Evolutionary conservation across 2,329 filamentous ascomycete species (phyloP).

Genomic region (Ophiosphaerella narmari): DNA sequence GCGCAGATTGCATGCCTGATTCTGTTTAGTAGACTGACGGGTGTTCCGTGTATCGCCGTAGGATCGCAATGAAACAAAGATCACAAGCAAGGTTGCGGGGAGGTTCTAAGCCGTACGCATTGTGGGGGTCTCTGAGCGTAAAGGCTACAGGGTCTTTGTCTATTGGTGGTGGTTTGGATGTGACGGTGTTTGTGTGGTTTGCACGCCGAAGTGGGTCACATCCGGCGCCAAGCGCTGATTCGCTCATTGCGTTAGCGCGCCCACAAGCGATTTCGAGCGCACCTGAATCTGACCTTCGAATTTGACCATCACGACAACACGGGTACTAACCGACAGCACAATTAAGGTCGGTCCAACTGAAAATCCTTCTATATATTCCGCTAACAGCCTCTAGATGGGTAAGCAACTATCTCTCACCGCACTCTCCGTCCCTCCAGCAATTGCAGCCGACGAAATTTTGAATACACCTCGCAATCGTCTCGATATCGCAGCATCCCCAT

Average conservation of each 20-base stretch:
- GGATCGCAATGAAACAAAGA: slow-evolving; percentile 4
- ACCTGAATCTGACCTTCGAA: slow-evolving; percentile 18
- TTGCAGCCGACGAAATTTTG: slow-evolving; percentile 38
- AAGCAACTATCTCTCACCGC: slow-evolving; percentile 50
- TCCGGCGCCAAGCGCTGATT: slow-evolving; percentile 17
- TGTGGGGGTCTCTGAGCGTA: background rate
- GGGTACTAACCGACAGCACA: slow-evolving; percentile 53
- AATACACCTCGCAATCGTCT: slow-evolving; percentile 18
- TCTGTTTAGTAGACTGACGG: slow-evolving; percentile 6
- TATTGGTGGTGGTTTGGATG: background rate
- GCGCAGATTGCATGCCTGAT: slow-evolving; percentile 69
- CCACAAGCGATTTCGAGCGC: slow-evolving; percentile 28
- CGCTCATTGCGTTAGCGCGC: slow-evolving; percentile 24
- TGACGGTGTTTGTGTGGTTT: slow-evolving; percentile 32
- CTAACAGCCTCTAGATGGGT: slow-evolving; percentile 63
- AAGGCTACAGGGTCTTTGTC: background rate
- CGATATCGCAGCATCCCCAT: slow-evolving; percentile 5
- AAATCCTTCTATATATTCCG: slow-evolving; percentile 8
- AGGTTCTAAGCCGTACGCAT: slow-evolving; percentile 5
- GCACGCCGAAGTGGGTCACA: slow-evolving; percentile 15
- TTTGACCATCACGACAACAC: slow-evolving; percentile 40
- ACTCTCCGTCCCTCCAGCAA: slow-evolving; percentile 30
- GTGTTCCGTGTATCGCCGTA: background rate
- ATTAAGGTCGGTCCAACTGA: slow-evolving; percentile 55
- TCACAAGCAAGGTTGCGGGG: slow-evolving; percentile 8